These are phyloP conservation scores for Hanseniaspora clermontiae DNA, from an alignment of 805 yeast genomes.

Conservation along the genomic window DNA sequence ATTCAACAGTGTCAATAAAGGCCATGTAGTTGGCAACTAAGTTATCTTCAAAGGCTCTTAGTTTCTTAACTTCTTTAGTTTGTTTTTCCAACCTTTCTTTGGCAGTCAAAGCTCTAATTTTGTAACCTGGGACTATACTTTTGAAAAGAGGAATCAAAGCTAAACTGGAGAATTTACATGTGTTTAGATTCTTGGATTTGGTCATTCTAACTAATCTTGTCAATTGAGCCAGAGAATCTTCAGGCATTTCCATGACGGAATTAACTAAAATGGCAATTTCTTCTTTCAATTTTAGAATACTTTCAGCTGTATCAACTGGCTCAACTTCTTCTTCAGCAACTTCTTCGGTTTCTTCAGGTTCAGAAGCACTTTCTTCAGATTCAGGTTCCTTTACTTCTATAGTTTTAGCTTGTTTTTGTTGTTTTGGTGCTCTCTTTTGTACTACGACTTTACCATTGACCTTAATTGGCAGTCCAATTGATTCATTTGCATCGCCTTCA, in stretches of 20 bases:
- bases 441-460: slow-evolving; percentile 60
- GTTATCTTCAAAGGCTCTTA: slow-evolving; percentile 70
- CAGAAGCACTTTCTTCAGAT: slow-evolving; percentile 16
- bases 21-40: slow-evolving; percentile 55
- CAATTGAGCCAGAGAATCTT: slow-evolving; percentile 57
- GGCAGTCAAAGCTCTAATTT: slow-evolving; percentile 71
- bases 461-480: slow-evolving; percentile 62
- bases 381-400: slow-evolving; percentile 14
- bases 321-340: slow-evolving; percentile 25
- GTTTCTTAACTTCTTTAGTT: slow-evolving; percentile 62
- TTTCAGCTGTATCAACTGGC: slow-evolving; percentile 37
- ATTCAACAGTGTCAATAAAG: slow-evolving; percentile 47
- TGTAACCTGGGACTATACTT: slow-evolving; percentile 75
- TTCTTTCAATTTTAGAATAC: slow-evolving; percentile 54
- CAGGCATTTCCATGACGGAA: slow-evolving; percentile 73
- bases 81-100: slow-evolving; percentile 72
- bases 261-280: slow-evolving; percentile 74
- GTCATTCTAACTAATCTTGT: slow-evolving; percentile 61
- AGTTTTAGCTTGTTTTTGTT: slow-evolving; percentile 14
- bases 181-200: slow-evolving; percentile 49
- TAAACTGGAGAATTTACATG: slow-evolving; percentile 57
- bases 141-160: slow-evolving; percentile 78
- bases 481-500: slow-evolving; percentile 37
- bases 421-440: slow-evolving; percentile 22
- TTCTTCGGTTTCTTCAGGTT: slow-evolving; percentile 19